Conservation (phyloP, 1,284 basidiomycete species). For the Austroboletus niveus region DNA sequence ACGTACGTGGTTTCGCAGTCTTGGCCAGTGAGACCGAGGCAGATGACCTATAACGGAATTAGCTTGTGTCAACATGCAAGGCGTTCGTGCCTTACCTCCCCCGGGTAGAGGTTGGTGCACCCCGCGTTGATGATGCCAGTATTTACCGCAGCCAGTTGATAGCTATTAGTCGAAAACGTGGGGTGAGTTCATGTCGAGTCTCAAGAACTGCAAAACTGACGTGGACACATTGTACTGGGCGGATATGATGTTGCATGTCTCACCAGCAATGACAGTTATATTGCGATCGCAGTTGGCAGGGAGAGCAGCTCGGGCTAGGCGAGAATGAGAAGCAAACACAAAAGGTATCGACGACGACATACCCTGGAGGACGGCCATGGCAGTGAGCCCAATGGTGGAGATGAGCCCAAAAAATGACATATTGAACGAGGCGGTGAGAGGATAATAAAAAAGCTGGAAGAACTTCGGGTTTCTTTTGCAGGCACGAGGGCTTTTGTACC, state of each 20-base stretch:
- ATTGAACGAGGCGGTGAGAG: background rate
- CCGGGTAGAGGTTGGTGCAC: constrained; percentile 38
- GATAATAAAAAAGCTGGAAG: background rate
- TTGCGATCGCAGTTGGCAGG: constrained; percentile 37
- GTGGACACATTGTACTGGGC: constrained; percentile 45
- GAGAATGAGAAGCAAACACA: background rate
- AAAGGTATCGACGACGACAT: background rate
- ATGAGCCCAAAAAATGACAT: constrained; percentile 19
- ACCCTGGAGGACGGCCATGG: constrained; percentile 16
- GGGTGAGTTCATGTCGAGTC: background rate
- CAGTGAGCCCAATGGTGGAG: constrained; percentile 14
- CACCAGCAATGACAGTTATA: constrained; percentile 35
- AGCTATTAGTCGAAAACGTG: constrained; percentile 22
- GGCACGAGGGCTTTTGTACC: constrained; percentile 19
- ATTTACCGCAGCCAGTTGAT: constrained; percentile 43
- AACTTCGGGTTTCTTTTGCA: background rate
- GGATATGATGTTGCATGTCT: constrained; percentile 39
- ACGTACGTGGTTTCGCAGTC: background rate
- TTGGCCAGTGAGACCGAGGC: constrained; percentile 14
- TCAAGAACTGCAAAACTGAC: constrained; percentile 19
- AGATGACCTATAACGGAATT: constrained; percentile 31
- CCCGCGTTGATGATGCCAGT: constrained; percentile 30
- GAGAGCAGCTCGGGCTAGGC: constrained; percentile 16
- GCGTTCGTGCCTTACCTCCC: constrained; percentile 21
- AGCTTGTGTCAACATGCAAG: background rate